Evolutionary conservation across 2,329 filamentous ascomycete genomes (phyloP), one percentile per base, ranked within the genome.

Genomic region (Colletotrichum sp.): DNA sequence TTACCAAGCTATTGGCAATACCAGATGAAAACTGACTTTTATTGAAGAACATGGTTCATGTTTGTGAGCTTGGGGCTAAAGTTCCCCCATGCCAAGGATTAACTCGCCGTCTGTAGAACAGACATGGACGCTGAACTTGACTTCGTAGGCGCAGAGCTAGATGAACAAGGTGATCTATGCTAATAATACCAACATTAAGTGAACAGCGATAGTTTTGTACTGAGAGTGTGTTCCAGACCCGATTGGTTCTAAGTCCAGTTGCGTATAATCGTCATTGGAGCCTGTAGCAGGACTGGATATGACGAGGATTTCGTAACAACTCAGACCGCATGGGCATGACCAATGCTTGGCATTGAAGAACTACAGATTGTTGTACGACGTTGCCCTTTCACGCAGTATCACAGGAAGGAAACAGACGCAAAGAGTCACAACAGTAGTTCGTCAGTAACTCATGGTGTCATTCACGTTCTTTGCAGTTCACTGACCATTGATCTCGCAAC

Each of bases 191-290:
- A 21, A 26, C 9, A 13, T 3, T 1, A 57, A 28, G 0, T n/a
- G n/a, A 10, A 59, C 3, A 1, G 3, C 24, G 10, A 28, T 36
- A 16, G 15, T 36, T 36, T 36, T 16, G 15, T 28, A 59, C 13
- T n/a, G 10, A 4, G 9, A 18, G 1, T 5, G 1, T 16, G 0
- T n/a, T 4, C 3, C 55, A 21, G 24, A 13, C 13, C 13, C 12
- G 4, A 59, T 59, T 59, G 2, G 7, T 3, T 59, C 21, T 26
- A 26, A n/a, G 52, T 57, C 21, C 21, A 21, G 12, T 26, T 57
- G 12, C n/a, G 18, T 1, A 5, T 57, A n/a, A 26, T 57, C 52
- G 12, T 1, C 52, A 57, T 57, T 26, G n/a, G 34, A 16, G 3
- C 34, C 52, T 12, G 21, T 1, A 12, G 52, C 52, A 26, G 21